Evolutionary conservation across 2,329 filamentous ascomycete genomes (phyloP).

Genomic region (Leptosphaerulina australis): DNA sequence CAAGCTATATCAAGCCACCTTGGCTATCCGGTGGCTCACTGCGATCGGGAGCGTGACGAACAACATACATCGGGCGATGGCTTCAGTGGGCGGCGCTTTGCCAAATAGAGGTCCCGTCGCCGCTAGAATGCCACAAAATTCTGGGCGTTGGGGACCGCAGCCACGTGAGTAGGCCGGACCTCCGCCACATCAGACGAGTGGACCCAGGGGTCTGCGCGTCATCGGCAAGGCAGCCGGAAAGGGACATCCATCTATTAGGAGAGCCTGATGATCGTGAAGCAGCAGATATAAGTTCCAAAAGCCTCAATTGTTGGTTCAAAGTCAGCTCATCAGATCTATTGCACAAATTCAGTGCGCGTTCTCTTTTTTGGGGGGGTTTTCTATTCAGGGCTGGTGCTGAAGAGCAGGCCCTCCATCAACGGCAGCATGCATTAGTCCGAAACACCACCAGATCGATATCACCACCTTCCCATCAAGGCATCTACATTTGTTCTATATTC

Average conservation of each 20-base stretch:
- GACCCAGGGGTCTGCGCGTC: constrained; percentile 44
- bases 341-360: neutral
- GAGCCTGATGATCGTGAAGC: neutral
- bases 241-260: constrained; percentile 7
- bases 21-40: constrained; percentile 24
- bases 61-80: constrained; percentile 30
- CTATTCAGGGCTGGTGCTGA: constrained; percentile 10
- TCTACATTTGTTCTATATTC: neutral
- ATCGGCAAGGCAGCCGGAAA: constrained; percentile 40
- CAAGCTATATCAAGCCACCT: constrained; percentile 19
- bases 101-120: constrained; percentile 34
- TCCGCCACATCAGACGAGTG: constrained; percentile 32
- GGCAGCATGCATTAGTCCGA: constrained; percentile 23
- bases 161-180: constrained; percentile 41
- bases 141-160: constrained; percentile 31
- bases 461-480: constrained; percentile 5
- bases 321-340: neutral
- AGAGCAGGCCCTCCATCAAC: constrained; percentile 11
- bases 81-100: constrained; percentile 25
- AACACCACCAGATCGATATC: constrained; percentile 23
- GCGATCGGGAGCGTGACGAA: constrained; percentile 26
- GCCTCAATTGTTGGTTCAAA: neutral
- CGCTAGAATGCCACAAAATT: constrained; percentile 37
- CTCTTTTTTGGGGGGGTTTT: neutral
- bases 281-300: constrained; percentile 1